phyloP scores from a whole-genome alignment of 148 eudicot genomes.

The Rheum nobile region DNA sequence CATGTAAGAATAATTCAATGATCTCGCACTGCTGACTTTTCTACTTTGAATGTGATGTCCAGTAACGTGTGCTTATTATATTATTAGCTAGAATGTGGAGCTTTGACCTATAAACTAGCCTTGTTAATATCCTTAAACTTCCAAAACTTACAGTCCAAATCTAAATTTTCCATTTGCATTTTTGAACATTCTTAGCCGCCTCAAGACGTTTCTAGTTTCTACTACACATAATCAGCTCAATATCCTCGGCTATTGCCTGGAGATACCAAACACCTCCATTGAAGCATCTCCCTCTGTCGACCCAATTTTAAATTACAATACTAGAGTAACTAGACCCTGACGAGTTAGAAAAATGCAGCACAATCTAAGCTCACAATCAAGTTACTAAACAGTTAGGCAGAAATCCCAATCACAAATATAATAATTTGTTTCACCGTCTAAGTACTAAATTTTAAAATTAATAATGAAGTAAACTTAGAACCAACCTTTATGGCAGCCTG shows the following conservation, averaged over 20 bases:
- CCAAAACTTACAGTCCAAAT: neutral
- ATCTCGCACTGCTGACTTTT: conserved; percentile 6
- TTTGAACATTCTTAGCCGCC: conserved; percentile 6
- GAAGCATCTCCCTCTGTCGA: neutral
- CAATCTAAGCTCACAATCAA: neutral
- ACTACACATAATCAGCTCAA: neutral
- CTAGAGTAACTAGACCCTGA: neutral
- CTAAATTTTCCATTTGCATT: neutral
- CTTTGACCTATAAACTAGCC: neutral
- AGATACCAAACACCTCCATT: neutral
- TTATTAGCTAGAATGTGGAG: neutral
- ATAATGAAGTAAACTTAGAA: neutral
- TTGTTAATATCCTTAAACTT: neutral
- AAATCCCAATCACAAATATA: neutral
- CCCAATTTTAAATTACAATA: neutral
- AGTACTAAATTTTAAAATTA: neutral
- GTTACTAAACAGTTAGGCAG: neutral
- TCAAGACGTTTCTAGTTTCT: neutral
- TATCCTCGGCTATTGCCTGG: neutral
- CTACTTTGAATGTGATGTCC: neutral
- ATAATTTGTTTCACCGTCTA: neutral
- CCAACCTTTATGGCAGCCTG: conserved; percentile 68
- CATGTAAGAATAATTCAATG: neutral
- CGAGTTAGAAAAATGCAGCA: neutral
- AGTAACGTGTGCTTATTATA: neutral